Conservation (phyloP, 495 filamentous ascomycete species). For the Pseudotulostoma volvatum region DNA sequence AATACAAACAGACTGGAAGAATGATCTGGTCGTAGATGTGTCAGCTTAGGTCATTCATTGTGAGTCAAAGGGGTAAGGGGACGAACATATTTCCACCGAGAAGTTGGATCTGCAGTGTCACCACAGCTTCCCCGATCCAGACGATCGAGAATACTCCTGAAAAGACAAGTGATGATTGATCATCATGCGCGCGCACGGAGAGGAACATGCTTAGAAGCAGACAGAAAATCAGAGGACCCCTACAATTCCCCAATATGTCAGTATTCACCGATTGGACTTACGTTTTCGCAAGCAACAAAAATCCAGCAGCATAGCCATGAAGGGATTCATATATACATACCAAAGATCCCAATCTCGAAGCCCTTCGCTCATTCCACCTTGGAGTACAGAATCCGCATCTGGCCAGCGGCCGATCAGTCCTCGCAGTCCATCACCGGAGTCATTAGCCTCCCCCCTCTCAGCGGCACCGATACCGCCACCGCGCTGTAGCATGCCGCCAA, state of each 20-base stretch:
- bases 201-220: slow-evolving; percentile 72
- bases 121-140: slow-evolving; percentile 92
- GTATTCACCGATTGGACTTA: too few species aligned
- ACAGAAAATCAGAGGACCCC: slow-evolving; percentile 86
- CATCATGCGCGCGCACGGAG: slow-evolving; percentile 52
- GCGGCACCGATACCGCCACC: slow-evolving; percentile 50
- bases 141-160: slow-evolving; percentile 90
- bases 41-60: background rate
- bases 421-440: slow-evolving; percentile 45
- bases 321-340: too few species aligned
- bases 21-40: slow-evolving; percentile 45
- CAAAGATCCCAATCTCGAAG: slow-evolving; percentile 95
- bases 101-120: slow-evolving; percentile 97
- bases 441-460: slow-evolving; percentile 47
- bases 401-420: slow-evolving; percentile 51
- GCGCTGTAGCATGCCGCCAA: slow-evolving; percentile 49
- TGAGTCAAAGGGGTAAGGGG: background rate
- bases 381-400: slow-evolving; percentile 51
- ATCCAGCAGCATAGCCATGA: too few species aligned
- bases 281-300: too few species aligned
- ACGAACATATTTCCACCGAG: slow-evolving; percentile 94
- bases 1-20: slow-evolving; percentile 92
- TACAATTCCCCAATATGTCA: slow-evolving; percentile 8
- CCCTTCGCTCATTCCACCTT: slow-evolving; percentile 72
- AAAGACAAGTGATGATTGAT: slow-evolving; percentile 79